Evolutionary conservation across 176 grass and related monocot species (phyloP), one percentile per base, ranked within the genome.

Genomic region (Triticum urartu): DNA sequence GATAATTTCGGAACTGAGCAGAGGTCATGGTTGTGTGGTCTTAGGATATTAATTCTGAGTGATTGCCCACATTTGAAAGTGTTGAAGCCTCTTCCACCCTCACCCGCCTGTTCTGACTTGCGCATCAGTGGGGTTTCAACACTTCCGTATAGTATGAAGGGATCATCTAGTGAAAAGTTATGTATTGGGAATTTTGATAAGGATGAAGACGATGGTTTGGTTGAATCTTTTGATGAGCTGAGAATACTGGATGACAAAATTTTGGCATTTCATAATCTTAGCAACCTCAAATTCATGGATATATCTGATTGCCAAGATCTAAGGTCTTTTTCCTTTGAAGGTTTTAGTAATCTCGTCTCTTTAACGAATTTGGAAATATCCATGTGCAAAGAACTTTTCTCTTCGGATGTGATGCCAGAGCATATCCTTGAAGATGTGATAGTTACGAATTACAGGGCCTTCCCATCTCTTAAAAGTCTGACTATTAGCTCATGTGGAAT

Each of bases 261-360:
- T 0, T 54, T 76, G 24, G 18, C 22, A 6, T 88, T 79, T 7
- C 75, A 48, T 77, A 82, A 67, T 36, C 64, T 87, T 11, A 64
- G 58, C 26, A 54, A 21, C 24, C 54, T 84, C 13, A 50, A 74
- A 62, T 26, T 7, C 0, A 14, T 91, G 47, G 1, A 0, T 0
- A 85, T 91, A 72, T 0, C 0, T 0, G 28, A 48, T 35, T 86
- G 59, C 45, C 50, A 0, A 11, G 62, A 86, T 26, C 64, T 81
- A 4, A 0, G 3, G 0, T 40, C 1, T 34, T 1, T 90, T 54
- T 48, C 14, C 13, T 20, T 66, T 0, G 0, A 81, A 21, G 43
- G 83, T 7, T 87, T 87, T 5, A 68, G 74, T 17, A 21, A 76
- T 4, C 60, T 87, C 3, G 2, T 65, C 0, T 47, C 22, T 26